Base-by-base conservation (phyloP, 176 grass and related monocot species). In the Carex parvula region DNA sequence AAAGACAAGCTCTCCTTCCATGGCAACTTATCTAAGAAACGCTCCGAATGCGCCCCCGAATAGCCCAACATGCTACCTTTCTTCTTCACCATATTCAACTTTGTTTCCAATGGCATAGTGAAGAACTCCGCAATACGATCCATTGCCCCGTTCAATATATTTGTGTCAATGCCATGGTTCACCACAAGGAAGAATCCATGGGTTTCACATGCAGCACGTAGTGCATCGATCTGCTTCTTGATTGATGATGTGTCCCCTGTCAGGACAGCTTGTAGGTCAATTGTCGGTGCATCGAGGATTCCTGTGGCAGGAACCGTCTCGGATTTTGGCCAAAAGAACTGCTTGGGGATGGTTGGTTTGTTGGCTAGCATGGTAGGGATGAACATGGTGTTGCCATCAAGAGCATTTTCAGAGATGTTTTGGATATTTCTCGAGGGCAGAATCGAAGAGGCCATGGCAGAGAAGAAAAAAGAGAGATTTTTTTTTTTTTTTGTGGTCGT, bases 1-100 rank as follows among this genome's bases (percentile, higher is more conserved):
- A 97, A 94, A 60, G 94, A 94, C 24, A 97, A 82, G 39, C 89
- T 90, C 78, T 92, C 94, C 90, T 97, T 97, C 94, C 94, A 97
- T 0, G 94, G 94, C 0, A 97, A 90, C 20, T 92, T 91, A 50
- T 66, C 37, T 17, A 84, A 41, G 81, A 97, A 97, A 22, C 94
- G 92, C 67, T 94, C 87, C 1, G 79, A 60, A 85, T 97, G 94
- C 6, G 90, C 92, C 13, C 83, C 54, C 17, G 94, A 64, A 77
- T 88, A 97, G 11, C 94, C 92, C 81, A 64, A 54, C 53, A 94
- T 24, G 83, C 72, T 78, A 3, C 87, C 90, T 21, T 89, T 85
- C 22, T 15, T 64, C 42, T 90, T 87, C 59, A 82, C 22, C 0
- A 76, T 86, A 35, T 67, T 71, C 41, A 88, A 81, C 92, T 94